Percentiles rank a stretch among this genome's conserved stretches.
These are phyloP conservation scores for Chiua virens DNA, from an alignment of 768 basidiomycete species.

Conservation along the genomic window DNA sequence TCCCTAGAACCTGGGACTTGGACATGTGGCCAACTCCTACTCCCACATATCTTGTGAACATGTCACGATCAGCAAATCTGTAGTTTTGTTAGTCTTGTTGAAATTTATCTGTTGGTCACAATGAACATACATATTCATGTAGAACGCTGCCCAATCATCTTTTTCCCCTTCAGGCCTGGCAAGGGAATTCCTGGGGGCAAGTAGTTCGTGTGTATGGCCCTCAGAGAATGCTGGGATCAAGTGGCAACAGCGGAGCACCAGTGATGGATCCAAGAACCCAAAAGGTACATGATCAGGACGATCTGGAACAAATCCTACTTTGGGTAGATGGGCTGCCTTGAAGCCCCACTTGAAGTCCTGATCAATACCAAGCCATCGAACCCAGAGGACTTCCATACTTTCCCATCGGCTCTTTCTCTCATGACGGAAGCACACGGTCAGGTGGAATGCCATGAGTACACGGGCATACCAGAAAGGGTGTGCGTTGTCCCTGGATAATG, in stretches of 20 bases:
- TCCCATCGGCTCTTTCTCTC: slow-evolving; percentile 2
- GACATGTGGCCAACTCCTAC: too few species aligned
- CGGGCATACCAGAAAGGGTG: slow-evolving; percentile 23
- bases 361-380: slow-evolving; percentile 7
- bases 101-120: too few species aligned
- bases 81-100: too few species aligned
- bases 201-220: background rate
- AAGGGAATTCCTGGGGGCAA: background rate
- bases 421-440: background rate
- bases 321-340: slow-evolving; percentile 5
- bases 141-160: background rate
- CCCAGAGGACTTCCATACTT: background rate
- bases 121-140: slow-evolving; percentile 3
- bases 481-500: too few species aligned
- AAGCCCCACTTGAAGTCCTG: slow-evolving; percentile 1
- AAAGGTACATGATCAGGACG: background rate
- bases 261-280: background rate
- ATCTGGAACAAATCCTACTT: slow-evolving; percentile 11
- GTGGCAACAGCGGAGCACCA: background rate
- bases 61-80: too few species aligned
- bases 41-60: too few species aligned
- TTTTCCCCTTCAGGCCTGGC: background rate
- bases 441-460: slow-evolving; percentile 11
- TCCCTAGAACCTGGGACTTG: too few species aligned
- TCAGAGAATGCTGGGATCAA: background rate